phyloP scores from a whole-genome alignment of 2,329 filamentous ascomycete genomes.

The Penicillium rolfsii region DNA sequence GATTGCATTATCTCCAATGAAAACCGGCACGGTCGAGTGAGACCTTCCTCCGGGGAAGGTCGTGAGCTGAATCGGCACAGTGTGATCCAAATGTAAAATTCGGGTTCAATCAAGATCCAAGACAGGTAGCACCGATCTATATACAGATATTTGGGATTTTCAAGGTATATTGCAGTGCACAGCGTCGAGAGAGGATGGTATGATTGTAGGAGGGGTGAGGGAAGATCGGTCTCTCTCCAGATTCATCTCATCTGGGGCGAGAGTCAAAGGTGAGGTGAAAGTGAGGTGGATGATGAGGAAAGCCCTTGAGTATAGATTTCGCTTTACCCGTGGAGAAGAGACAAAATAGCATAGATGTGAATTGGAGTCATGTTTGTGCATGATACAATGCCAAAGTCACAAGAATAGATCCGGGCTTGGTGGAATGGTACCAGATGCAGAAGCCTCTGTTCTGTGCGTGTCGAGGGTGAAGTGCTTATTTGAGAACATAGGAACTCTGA shows the following conservation, averaged over 20 bases:
- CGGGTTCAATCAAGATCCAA: not conserved
- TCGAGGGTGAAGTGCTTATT: not conserved
- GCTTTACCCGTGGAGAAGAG: not conserved
- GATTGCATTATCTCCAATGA: slow-evolving; percentile 2
- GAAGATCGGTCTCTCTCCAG: not conserved
- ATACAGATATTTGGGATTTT: not conserved
- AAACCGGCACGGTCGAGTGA: not conserved
- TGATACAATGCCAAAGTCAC: not conserved
- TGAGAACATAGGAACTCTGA: not conserved
- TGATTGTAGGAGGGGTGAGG: not conserved
- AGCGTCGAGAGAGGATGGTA: not conserved
- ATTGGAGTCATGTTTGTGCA: not conserved
- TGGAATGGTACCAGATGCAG: not conserved
- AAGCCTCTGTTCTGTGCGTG: not conserved
- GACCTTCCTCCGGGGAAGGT: not conserved
- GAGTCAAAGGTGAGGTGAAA: not conserved
- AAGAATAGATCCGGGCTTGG: no score
- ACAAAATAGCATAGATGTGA: no score
- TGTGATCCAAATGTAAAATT: not conserved
- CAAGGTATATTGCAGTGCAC: not conserved
- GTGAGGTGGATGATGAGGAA: not conserved
- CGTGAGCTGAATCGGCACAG: not conserved
- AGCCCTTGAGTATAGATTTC: not conserved
- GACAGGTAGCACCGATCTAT: not conserved
- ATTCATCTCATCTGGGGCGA: no score